Evolutionary conservation across 2,329 filamentous ascomycete species (phyloP).

Genomic region (Tolypocladium ovalisporum): DNA sequence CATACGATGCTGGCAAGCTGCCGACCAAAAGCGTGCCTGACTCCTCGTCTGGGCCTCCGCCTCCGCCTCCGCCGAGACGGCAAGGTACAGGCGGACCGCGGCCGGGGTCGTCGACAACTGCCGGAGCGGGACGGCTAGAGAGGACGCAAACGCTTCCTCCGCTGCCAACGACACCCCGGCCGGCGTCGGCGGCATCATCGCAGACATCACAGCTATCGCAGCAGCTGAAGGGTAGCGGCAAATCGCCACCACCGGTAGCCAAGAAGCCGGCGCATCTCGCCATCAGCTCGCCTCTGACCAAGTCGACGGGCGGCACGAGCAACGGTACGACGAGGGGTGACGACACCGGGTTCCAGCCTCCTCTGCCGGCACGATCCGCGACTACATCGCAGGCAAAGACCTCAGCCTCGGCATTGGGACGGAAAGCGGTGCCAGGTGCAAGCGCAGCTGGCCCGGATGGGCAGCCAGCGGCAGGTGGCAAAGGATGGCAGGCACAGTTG

Average conservation of each 20-base stretch:
- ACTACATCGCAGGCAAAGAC: neutral
- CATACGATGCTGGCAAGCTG: constrained; percentile 34
- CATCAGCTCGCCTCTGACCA: constrained; percentile 14
- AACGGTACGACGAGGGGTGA: constrained; percentile 7
- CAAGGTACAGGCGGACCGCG: constrained; percentile 22
- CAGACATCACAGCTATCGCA: constrained; percentile 20
- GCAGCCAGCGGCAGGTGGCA: constrained; percentile 10
- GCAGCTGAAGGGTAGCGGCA: constrained; percentile 20
- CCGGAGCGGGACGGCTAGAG: constrained; percentile 7
- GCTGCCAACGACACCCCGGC: constrained; percentile 16
- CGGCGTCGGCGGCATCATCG: constrained; percentile 25
- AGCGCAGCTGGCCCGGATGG: constrained; percentile 4
- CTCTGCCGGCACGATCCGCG: constrained; percentile 4
- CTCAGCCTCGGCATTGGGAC: constrained; percentile 3
- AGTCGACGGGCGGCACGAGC: constrained; percentile 5
- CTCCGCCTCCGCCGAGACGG: constrained; percentile 34
- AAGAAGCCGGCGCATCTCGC: constrained; percentile 50
- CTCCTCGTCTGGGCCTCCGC: constrained; percentile 19
- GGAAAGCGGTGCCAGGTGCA: constrained; percentile 15
- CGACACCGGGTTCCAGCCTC: constrained; percentile 7
- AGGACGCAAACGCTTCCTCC: constrained; percentile 14
- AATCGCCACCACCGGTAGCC: constrained; percentile 45
- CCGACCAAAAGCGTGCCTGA: constrained; percentile 25
- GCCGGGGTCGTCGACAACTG: constrained; percentile 5
- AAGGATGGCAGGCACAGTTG: constrained; percentile 1